A percentile compares a stretch with the other conserved stretches of the same genome.
Conservation (phyloP, 306 rosid genomes). For the Fragaria ananassa region DNA sequence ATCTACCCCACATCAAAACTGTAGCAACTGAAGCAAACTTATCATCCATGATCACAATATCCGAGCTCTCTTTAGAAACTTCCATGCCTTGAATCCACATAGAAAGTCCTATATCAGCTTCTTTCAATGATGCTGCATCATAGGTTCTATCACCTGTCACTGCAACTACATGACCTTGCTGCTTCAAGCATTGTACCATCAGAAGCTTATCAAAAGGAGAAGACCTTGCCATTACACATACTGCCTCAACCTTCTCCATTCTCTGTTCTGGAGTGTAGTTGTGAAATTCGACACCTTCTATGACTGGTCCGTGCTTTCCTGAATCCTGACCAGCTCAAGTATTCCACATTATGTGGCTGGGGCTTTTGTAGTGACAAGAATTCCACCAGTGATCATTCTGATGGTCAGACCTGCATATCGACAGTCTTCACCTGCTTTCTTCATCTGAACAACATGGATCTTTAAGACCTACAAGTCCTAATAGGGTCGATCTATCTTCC, state of each 20-base stretch:
- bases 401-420: slow-evolving; percentile 29
- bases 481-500: slow-evolving; percentile 26
- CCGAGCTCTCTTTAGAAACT: slow-evolving; percentile 32
- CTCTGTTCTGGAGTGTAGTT: slow-evolving; percentile 32
- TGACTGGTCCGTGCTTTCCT: slow-evolving; percentile 14
- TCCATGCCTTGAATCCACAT: slow-evolving; percentile 40
- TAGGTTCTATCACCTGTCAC: slow-evolving; percentile 35
- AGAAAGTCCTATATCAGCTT: slow-evolving; percentile 35
- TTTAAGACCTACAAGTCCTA: slow-evolving; percentile 32
- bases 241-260: slow-evolving; percentile 21
- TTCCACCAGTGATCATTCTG: slow-evolving; percentile 42
- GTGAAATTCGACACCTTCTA: slow-evolving; percentile 37
- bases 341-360: slow-evolving; percentile 38
- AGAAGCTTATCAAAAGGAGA: slow-evolving; percentile 32
- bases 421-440: slow-evolving; percentile 30
- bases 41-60: slow-evolving; percentile 34
- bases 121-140: slow-evolving; percentile 32
- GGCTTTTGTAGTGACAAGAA: slow-evolving; percentile 32
- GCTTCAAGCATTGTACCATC: slow-evolving; percentile 36
- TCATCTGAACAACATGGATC: slow-evolving; percentile 37
- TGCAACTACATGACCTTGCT: slow-evolving; percentile 41
- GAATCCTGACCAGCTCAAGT: slow-evolving; percentile 15
- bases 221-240: slow-evolving; percentile 41
- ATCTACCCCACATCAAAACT: too few species aligned
- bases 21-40: slow-evolving; percentile 29